phyloP scores from a whole-genome alignment of 495 filamentous ascomycete species.

The Parathielavia appendiculata region DNA sequence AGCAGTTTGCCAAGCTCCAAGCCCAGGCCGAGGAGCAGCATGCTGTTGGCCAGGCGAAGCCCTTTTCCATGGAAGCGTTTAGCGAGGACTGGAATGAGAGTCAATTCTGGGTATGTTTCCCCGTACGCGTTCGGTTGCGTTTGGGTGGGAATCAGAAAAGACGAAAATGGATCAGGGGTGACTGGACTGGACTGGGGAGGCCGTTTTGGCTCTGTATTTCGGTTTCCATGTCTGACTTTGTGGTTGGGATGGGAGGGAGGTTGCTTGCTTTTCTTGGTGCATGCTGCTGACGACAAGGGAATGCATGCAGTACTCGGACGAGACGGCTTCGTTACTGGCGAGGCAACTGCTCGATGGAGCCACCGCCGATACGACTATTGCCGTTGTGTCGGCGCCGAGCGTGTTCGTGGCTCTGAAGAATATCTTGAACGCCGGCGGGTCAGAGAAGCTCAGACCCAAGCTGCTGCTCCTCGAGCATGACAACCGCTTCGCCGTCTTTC shows the following conservation, averaged over 20 bases:
- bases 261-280: not conserved
- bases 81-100: conserved; percentile 75
- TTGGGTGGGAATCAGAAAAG: not conserved
- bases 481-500: conserved; percentile 62
- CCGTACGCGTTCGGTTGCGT: not conserved
- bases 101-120: conserved; percentile 64
- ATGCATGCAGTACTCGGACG: conserved; percentile 58
- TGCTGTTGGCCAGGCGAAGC: conserved; percentile 15
- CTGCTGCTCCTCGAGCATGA: conserved; percentile 67
- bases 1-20: conserved; percentile 59
- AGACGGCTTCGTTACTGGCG: conserved; percentile 59
- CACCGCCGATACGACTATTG: conserved; percentile 51
- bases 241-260: not conserved
- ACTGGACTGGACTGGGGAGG: not conserved
- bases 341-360: conserved; percentile 56
- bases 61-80: conserved; percentile 65
- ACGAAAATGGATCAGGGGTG: not conserved
- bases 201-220: no score
- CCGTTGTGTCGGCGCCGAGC: conserved; percentile 67
- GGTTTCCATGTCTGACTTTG: no score
- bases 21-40: conserved; percentile 44
- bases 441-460: conserved; percentile 42
- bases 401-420: conserved; percentile 72
- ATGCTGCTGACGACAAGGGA: not conserved
- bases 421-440: conserved; percentile 38